Evolutionary conservation across 345 rosid species (phyloP).

Genomic region (Eucalyptus globulus): DNA sequence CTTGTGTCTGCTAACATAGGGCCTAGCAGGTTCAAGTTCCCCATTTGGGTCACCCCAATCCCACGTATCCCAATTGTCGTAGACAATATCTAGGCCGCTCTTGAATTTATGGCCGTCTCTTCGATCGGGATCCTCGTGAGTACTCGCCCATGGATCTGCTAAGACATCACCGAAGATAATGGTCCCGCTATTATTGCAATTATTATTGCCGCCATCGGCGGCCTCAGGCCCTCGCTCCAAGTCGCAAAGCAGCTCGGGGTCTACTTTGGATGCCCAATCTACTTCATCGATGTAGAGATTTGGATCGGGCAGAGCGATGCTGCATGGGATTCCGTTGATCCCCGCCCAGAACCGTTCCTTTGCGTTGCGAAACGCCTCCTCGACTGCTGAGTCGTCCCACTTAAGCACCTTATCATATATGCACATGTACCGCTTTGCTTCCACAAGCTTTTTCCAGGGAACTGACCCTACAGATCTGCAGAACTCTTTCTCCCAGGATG

Average conservation of each 20-base stretch:
- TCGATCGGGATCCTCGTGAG: not conserved
- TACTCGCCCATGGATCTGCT: not conserved
- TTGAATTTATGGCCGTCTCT: not conserved
- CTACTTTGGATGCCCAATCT: slow-evolving; percentile 20
- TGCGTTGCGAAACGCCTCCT: slow-evolving; percentile 36
- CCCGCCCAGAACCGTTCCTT: slow-evolving; percentile 25
- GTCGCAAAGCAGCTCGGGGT: slow-evolving; percentile 14
- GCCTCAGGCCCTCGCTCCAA: slow-evolving; percentile 5
- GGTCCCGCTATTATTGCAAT: slow-evolving; percentile 12
- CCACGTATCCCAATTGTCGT: not conserved
- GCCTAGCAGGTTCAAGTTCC: not conserved
- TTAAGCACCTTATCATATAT: not conserved
- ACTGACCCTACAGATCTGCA: not conserved
- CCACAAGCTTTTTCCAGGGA: not conserved
- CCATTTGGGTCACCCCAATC: not conserved
- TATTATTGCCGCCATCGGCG: not conserved
- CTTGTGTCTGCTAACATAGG: not conserved
- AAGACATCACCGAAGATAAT: slow-evolving; percentile 14
- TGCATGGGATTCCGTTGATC: slow-evolving; percentile 21
- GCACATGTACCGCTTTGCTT: not conserved
- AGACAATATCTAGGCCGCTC: not conserved
- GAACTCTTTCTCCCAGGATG: slow-evolving; percentile 2
- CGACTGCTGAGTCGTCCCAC: slow-evolving; percentile 40
- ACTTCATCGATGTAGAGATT: not conserved
- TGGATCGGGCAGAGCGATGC: slow-evolving; percentile 24